Evolutionary conservation across 768 basidiomycete species (phyloP), one percentile per base, ranked within the genome.

Genomic region (Mycena rosella): DNA sequence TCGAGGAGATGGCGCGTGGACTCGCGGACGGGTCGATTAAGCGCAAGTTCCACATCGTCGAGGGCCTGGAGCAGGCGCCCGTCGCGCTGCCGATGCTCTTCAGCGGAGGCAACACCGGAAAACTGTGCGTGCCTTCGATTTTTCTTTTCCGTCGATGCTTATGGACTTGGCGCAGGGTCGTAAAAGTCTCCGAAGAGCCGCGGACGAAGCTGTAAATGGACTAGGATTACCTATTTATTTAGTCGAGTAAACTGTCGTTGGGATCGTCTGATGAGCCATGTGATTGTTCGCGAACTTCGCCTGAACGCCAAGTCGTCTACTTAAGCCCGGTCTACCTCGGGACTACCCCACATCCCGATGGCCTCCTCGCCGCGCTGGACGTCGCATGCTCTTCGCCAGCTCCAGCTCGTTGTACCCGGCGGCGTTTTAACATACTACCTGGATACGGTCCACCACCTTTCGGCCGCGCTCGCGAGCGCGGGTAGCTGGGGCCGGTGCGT

Each of bases 71-170:
- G 70, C 87, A 90, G 58, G 92, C 92, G 18, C 91, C 93, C 1
- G 80, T 82, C 22, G 86, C 91, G n/a, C 78, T 95, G 47, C 87
- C 85, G 0, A 76, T 94, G 82, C 79, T 96, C 14, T 96, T 89
- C 80, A 86, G 79, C 15, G 94, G 95, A 29, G 90, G 83, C 3
- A 96, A 96, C 74, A 90, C 85, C 0, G 95, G 94, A 44, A 95
- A 96, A 81, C 74, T 96, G 86, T 86, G 67, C 58, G 85, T 77
- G 17, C 5, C 11, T 24, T 30, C 61, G 18, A 27, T 58, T 55
- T 22, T 42, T 34, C 34, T 65, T 56, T 44, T 32, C 57, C 63
- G 55, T 60, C 61, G 67, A 29, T 65, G n/a, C 18, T 49, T 48
- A 17, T 54, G 65, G 62, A 67, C 42, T 22, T 10, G 20, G 38